Percentiles rank a stretch among this genome's conserved stretches.
Conservation (phyloP, 495 filamentous ascomycete genomes). For the Xylaria nigripes region DNA sequence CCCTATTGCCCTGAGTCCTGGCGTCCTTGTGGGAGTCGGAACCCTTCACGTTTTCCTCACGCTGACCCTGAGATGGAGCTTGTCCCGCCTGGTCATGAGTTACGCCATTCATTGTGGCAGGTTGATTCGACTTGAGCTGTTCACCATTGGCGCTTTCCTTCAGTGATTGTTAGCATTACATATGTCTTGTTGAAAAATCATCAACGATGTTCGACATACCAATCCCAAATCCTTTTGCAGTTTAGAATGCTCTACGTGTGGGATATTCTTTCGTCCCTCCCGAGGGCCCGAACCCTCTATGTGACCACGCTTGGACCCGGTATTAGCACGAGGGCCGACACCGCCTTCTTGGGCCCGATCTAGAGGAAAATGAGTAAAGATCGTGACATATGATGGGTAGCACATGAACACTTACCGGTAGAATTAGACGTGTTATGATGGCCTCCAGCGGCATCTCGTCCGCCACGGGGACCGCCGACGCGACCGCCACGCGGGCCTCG, state of each 20-base stretch:
- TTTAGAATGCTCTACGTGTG: slow-evolving; percentile 13
- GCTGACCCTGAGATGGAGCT: slow-evolving; percentile 6
- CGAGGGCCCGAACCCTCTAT: slow-evolving; percentile 34
- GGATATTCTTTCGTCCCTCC: slow-evolving; percentile 23
- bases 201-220: slow-evolving; percentile 13
- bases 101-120: slow-evolving; percentile 15
- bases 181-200: not conserved
- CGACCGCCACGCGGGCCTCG: slow-evolving; percentile 51
- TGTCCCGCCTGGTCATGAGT: slow-evolving; percentile 4
- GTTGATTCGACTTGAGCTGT: slow-evolving; percentile 11
- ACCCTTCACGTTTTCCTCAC: slow-evolving; percentile 14
- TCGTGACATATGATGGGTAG: not conserved
- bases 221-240: slow-evolving; percentile 10
- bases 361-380: slow-evolving; percentile 10
- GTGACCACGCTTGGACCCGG: slow-evolving; percentile 38
- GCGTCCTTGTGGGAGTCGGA: slow-evolving; percentile 18
- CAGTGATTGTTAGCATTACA: not conserved
- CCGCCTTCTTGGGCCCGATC: slow-evolving; percentile 20
- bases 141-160: slow-evolving; percentile 18
- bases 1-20: slow-evolving; percentile 11
- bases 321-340: slow-evolving; percentile 8
- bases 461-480: slow-evolving; percentile 48
- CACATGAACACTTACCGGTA: slow-evolving; percentile 10
- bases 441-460: slow-evolving; percentile 31
- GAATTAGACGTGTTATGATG: slow-evolving; percentile 18